phyloP scores from a whole-genome alignment of 2,329 filamentous ascomycete genomes.

The Graphilbum sp. region DNA sequence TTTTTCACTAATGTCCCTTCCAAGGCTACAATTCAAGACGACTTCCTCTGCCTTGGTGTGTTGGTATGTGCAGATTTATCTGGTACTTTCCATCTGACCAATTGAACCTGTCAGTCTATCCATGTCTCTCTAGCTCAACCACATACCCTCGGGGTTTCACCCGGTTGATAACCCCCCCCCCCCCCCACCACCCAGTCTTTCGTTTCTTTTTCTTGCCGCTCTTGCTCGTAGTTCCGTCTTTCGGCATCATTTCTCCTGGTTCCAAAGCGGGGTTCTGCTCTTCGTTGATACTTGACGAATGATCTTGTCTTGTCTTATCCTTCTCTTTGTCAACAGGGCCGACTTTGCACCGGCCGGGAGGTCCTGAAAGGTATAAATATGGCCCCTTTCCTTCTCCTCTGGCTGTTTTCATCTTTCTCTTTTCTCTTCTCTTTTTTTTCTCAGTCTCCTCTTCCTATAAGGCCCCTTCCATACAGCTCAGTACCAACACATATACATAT shows the following conservation, averaged over 20 bases:
- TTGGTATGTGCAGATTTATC: too few relatives aligned
- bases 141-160: too few relatives aligned
- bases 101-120: too few relatives aligned
- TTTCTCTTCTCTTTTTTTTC: conserved; percentile 31
- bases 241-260: conserved; percentile 15
- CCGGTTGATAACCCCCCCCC: background rate
- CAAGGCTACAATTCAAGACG: too few relatives aligned
- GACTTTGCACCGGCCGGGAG: conserved; percentile 18
- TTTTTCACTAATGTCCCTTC: too few relatives aligned
- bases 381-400: conserved; percentile 28
- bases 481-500: conserved; percentile 3
- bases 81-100: too few relatives aligned
- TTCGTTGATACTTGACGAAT: conserved; percentile 22
- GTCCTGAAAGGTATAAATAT: conserved; percentile 48
- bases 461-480: background rate
- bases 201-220: conserved; percentile 4
- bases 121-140: too few relatives aligned
- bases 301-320: conserved; percentile 26
- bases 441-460: conserved; percentile 2
- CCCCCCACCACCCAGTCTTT: background rate
- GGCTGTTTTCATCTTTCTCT: conserved; percentile 32
- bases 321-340: conserved; percentile 17
- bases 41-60: too few relatives aligned
- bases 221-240: conserved; percentile 9
- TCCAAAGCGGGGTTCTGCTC: conserved; percentile 23